Evolutionary conservation across 345 rosid genomes (phyloP).

Genomic region (Gossypium rotundifolium): DNA sequence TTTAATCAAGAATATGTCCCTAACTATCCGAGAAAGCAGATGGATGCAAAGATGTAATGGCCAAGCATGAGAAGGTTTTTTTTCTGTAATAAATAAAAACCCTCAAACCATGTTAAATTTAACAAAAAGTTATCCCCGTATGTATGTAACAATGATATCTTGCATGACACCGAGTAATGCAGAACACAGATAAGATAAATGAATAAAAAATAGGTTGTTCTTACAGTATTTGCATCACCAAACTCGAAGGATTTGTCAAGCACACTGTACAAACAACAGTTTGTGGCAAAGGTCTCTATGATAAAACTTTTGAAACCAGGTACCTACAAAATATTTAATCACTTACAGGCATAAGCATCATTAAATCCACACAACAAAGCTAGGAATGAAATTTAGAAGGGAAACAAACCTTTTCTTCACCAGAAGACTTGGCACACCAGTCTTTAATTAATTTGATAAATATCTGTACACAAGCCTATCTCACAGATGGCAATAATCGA

Average conservation of each 20-base stretch:
- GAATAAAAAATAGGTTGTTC: constrained; percentile 11
- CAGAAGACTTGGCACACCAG: constrained; percentile 59
- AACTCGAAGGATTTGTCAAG: constrained; percentile 90
- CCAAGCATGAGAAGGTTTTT: background rate
- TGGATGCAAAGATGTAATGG: background rate
- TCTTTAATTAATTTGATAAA: constrained; percentile 82
- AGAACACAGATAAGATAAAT: background rate
- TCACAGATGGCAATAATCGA: constrained; percentile 8
- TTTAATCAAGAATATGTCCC: background rate
- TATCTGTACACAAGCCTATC: constrained; percentile 89
- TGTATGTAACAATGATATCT: background rate
- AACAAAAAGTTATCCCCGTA: background rate
- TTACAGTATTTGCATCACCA: constrained; percentile 83
- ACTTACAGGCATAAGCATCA: constrained; percentile 8
- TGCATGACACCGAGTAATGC: background rate
- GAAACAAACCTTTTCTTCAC: constrained; percentile 57
- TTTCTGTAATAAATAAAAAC: background rate
- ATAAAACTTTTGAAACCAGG: constrained; percentile 77
- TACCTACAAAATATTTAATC: constrained; percentile 40
- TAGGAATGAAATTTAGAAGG: background rate
- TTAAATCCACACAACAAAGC: background rate
- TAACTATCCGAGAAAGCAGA: background rate
- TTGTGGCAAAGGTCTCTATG: constrained; percentile 61
- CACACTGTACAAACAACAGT: constrained; percentile 80
- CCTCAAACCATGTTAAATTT: background rate